Conservation (phyloP, 768 basidiomycete species). For the Leccinum rimulosum region DNA sequence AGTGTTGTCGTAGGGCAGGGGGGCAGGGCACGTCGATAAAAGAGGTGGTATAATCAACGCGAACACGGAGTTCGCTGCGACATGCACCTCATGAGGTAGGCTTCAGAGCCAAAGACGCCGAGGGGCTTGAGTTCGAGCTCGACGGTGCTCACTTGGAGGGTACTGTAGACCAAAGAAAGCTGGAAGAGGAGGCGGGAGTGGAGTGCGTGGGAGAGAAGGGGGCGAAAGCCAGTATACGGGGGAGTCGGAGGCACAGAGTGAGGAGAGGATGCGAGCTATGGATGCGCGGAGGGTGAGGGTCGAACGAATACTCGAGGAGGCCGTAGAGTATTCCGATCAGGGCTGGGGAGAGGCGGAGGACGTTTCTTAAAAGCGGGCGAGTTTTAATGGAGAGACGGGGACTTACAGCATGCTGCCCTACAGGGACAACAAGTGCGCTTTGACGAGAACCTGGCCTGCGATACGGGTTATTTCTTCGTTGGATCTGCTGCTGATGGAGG, state of each 20-base stretch:
- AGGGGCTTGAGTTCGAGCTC: constrained; percentile 68
- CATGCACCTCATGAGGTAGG: constrained; percentile 92
- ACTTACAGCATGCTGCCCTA: no score
- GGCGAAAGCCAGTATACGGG: constrained; percentile 79
- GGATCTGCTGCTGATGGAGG: no score
- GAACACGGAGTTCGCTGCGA: constrained; percentile 80
- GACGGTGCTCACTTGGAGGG: constrained; percentile 76
- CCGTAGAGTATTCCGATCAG: constrained; percentile 46
- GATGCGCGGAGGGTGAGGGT: constrained; percentile 83
- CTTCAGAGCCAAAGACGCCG: constrained; percentile 62
- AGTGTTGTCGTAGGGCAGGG: no score
- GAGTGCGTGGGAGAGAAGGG: constrained; percentile 78
- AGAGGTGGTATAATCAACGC: constrained; percentile 82
- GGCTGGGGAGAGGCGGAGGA: neutral
- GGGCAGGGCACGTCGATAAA: constrained; percentile 38
- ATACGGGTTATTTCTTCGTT: no score
- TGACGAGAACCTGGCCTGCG: no score
- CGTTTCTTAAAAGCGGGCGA: no score
- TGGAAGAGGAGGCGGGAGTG: constrained; percentile 89
- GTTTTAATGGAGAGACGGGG: no score
- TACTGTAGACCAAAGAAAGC: constrained; percentile 89
- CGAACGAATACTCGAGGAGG: constrained; percentile 89
- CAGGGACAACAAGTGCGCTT: no score
- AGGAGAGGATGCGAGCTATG: constrained; percentile 74
- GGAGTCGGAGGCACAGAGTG: constrained; percentile 41